Conservation (phyloP, 2,329 filamentous ascomycete species). For the Harringtonia lauricola region DNA sequence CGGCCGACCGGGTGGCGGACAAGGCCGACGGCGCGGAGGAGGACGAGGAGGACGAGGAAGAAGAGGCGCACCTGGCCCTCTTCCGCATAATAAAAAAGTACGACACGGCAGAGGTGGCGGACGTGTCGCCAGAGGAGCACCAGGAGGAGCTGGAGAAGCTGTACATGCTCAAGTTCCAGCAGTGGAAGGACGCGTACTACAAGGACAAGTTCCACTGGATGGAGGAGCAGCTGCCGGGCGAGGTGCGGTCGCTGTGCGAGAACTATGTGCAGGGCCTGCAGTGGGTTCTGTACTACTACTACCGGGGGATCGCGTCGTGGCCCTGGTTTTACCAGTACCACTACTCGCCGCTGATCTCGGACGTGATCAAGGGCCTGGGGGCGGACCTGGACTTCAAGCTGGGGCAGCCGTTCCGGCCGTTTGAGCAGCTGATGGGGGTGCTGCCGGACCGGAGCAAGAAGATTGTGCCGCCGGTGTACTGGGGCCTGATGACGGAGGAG, state of each 20-base stretch:
- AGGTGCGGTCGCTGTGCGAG: constrained; percentile 73
- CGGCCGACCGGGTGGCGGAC: constrained; percentile 20
- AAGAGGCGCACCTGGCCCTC: constrained; percentile 74
- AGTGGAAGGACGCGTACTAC: constrained; percentile 96
- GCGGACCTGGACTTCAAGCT: constrained; percentile 88
- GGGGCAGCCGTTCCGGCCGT: constrained; percentile 89
- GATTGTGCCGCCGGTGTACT: constrained; percentile 81
- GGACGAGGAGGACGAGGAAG: constrained; percentile 65
- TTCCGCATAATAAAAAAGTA: constrained; percentile 80
- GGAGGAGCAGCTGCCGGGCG: constrained; percentile 60
- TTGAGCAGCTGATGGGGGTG: constrained; percentile 96
- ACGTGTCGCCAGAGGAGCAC: constrained; percentile 67
- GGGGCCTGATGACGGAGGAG: constrained; percentile 82
- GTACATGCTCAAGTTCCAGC: constrained; percentile 80
- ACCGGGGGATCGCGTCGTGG: constrained; percentile 93
- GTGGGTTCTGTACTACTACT: constrained; percentile 98
- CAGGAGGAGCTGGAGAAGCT: constrained; percentile 69
- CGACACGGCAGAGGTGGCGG: constrained; percentile 78
- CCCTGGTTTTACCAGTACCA: constrained; percentile 97
- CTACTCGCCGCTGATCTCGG: constrained; percentile 88
- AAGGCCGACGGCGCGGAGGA: constrained; percentile 41
- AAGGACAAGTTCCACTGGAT: constrained; percentile 81
- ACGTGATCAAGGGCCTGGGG: constrained; percentile 77
- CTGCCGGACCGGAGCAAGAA: constrained; percentile 94
- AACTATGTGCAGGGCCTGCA: constrained; percentile 97